Conservation (phyloP, 2,329 filamentous ascomycete genomes). For the Arthroderma uncinatum region DNA sequence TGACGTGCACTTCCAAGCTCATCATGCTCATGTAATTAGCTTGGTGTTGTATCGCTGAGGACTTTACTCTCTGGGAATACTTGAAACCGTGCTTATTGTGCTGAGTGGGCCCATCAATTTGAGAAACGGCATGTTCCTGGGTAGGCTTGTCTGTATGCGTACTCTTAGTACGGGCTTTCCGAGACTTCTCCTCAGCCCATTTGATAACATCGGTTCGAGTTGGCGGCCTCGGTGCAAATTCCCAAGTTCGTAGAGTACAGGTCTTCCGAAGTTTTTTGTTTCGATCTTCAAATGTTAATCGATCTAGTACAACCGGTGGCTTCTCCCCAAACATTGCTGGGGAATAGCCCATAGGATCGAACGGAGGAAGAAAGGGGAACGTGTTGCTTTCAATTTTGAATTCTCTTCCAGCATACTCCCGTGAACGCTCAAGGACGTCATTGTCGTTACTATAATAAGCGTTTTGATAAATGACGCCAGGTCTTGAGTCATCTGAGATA, state of each 20-base stretch:
- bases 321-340: slow-evolving; percentile 47
- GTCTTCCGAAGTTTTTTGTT: slow-evolving; percentile 44
- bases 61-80: slow-evolving; percentile 65
- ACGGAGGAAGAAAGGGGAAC: slow-evolving; percentile 67
- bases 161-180: slow-evolving; percentile 9
- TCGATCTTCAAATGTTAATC: slow-evolving; percentile 38
- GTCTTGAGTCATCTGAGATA: slow-evolving; percentile 46
- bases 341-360: slow-evolving; percentile 54
- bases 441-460: slow-evolving; percentile 73
- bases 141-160: neutral
- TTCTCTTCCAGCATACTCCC: slow-evolving; percentile 80
- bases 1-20: slow-evolving; percentile 87
- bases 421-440: slow-evolving; percentile 64
- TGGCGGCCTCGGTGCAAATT: slow-evolving; percentile 61
- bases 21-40: slow-evolving; percentile 93
- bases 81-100: slow-evolving; percentile 73
- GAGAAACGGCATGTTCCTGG: slow-evolving; percentile 46
- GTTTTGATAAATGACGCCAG: slow-evolving; percentile 67
- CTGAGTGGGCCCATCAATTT: slow-evolving; percentile 82
- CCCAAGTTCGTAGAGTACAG: slow-evolving; percentile 63
- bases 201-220: slow-evolving; percentile 54
- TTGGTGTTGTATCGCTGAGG: slow-evolving; percentile 69
- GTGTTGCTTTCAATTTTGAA: slow-evolving; percentile 67
- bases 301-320: slow-evolving; percentile 39
- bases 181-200: slow-evolving; percentile 48